phyloP scores from a whole-genome alignment of 495 filamentous ascomycete species.

The Gamarada debralockiae region DNA sequence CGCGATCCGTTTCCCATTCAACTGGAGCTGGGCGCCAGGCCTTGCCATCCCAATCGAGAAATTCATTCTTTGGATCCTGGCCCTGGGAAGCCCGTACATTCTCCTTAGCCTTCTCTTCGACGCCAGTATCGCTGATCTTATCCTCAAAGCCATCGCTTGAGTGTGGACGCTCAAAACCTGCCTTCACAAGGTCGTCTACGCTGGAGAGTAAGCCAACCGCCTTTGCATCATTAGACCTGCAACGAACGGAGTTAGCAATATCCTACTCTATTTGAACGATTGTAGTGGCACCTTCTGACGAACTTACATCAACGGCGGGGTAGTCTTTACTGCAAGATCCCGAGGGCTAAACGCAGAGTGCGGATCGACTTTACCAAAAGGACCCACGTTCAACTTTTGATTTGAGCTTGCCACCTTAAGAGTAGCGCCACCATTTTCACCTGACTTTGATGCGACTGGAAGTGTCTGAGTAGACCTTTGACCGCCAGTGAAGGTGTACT shows the following conservation, averaged over 20 bases:
- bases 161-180: background rate
- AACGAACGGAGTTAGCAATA: no score
- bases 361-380: no score
- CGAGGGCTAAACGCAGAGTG: no score
- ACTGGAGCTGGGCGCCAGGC: constrained; percentile 6
- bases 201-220: no score
- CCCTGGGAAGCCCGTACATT: constrained; percentile 15
- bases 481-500: background rate
- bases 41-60: constrained; percentile 14
- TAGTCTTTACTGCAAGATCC: no score
- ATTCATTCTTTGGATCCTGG: background rate
- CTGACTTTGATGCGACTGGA: background rate
- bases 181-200: no score
- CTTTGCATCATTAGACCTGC: no score
- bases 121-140: constrained; percentile 15
- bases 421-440: background rate
- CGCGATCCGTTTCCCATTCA: constrained; percentile 19
- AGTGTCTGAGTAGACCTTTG: background rate
- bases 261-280: no score
- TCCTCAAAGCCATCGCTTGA: constrained; percentile 6
- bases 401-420: no score
- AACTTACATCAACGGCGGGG: no score
- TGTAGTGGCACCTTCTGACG: no score
- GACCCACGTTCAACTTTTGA: no score
- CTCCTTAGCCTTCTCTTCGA: constrained; percentile 9